Conservation (phyloP, 208 protist genomes). For the Leptomonas seymouri region DNA sequence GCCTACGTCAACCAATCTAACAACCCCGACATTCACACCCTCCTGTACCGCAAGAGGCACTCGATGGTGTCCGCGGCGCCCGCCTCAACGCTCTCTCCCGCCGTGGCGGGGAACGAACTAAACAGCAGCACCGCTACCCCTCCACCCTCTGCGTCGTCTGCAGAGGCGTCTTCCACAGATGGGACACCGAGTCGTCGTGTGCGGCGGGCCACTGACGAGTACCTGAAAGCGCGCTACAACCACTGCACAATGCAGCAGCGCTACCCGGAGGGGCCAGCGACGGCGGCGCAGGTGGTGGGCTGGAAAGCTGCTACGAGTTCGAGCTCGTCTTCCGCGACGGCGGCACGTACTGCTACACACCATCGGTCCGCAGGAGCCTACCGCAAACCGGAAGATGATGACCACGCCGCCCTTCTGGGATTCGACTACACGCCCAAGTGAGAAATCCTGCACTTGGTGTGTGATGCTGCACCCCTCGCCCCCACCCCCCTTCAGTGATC, state of each 20-base stretch:
- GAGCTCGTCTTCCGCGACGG: not conserved
- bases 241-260: conserved; percentile 44
- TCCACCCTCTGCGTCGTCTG: not conserved
- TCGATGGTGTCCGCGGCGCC: not conserved
- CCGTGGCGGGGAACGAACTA: not conserved
- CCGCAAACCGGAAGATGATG: conserved; percentile 60
- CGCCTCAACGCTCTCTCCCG: not conserved
- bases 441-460: not conserved
- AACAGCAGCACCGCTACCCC: conserved; percentile 5
- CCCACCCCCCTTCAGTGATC: too few species aligned
- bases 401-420: conserved; percentile 59
- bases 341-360: not conserved
- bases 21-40: conserved; percentile 56
- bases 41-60: conserved; percentile 41
- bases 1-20: conserved; percentile 35
- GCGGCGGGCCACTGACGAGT: conserved; percentile 22
- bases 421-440: conserved; percentile 57
- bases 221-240: conserved; percentile 46
- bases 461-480: too few species aligned
- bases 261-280: conserved; percentile 48
- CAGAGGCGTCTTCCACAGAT: not conserved
- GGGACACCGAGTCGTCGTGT: not conserved
- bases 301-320: conserved; percentile 32
- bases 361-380: conserved; percentile 31
- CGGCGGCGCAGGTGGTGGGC: conserved; percentile 54